A percentile compares a stretch with the other conserved stretches of the same genome.
phyloP scores from a whole-genome alignment of 345 rosid species.

The Populus ilicifolia region DNA sequence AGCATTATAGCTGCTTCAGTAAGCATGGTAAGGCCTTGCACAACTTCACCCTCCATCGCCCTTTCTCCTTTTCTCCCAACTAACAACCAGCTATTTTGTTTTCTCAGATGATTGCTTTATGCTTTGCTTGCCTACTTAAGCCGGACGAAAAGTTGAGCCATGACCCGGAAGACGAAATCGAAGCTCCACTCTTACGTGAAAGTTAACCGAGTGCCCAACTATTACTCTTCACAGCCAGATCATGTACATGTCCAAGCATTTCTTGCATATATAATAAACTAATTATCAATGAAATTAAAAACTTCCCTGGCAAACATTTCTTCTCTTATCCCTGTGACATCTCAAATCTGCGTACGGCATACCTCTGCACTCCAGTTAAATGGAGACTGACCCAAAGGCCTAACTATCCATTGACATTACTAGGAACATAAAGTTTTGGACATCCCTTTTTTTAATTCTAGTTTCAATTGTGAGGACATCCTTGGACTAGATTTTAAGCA shows the following conservation, averaged over 20 bases:
- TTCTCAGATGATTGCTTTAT: conserved; percentile 35
- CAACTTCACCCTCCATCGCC: not conserved
- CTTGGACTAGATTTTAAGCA: too few species aligned
- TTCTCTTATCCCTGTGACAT: not conserved
- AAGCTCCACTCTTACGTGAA: conserved; percentile 30
- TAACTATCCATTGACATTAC: not conserved
- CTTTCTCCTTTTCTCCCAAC: not conserved
- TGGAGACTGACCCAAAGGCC: not conserved
- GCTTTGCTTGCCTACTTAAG: conserved; percentile 34
- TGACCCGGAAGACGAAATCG: conserved; percentile 27
- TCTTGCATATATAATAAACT: not conserved
- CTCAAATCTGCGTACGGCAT: not conserved
- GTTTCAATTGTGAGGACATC: too few species aligned
- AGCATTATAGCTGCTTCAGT: conserved; percentile 43
- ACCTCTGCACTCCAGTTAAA: too few species aligned
- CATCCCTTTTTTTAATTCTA: not conserved
- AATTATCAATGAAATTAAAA: not conserved
- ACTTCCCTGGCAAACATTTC: not conserved
- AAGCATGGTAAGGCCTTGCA: conserved; percentile 38
- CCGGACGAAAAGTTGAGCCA: conserved; percentile 10
- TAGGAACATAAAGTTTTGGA: not conserved
- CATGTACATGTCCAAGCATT: not conserved
- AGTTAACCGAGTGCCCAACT: not conserved
- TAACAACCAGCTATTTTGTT: not conserved
- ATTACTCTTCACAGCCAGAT: not conserved